These are phyloP conservation scores for Skeletonema potamos DNA, from an alignment of 108 stramenopile species.

Conservation along the genomic window DNA sequence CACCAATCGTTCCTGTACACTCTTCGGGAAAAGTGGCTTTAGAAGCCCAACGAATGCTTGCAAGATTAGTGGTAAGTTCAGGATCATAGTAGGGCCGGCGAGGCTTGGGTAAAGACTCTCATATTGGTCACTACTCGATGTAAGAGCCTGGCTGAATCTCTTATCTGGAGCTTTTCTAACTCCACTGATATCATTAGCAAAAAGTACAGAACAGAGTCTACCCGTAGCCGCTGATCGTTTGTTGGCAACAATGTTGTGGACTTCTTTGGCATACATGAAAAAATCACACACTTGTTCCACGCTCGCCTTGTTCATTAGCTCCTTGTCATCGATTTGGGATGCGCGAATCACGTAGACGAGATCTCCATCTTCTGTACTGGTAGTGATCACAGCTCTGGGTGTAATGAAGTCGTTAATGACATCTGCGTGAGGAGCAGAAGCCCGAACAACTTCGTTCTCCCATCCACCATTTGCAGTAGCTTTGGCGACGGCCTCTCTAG, in stretches of 20 bases:
- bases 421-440: slow-evolving; percentile 41
- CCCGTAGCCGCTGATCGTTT: slow-evolving; percentile 32
- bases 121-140: slow-evolving; percentile 44
- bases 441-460: slow-evolving; percentile 44
- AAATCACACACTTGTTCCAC: slow-evolving; percentile 49
- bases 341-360: slow-evolving; percentile 52
- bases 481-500: slow-evolving; percentile 31
- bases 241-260: slow-evolving; percentile 45
- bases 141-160: slow-evolving; percentile 42
- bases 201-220: slow-evolving; percentile 38
- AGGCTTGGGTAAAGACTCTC: slow-evolving; percentile 47
- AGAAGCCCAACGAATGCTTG: slow-evolving; percentile 50
- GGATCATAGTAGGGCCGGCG: slow-evolving; percentile 50
- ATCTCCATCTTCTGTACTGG: slow-evolving; percentile 47
- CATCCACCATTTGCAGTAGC: slow-evolving; percentile 47
- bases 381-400: slow-evolving; percentile 34
- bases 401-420: slow-evolving; percentile 41
- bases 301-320: slow-evolving; percentile 39
- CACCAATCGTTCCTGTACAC: slow-evolving; percentile 48
- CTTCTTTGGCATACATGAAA: slow-evolving; percentile 52
- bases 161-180: slow-evolving; percentile 39
- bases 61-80: slow-evolving; percentile 44
- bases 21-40: slow-evolving; percentile 49
- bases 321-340: slow-evolving; percentile 42
- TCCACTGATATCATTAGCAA: slow-evolving; percentile 52